phyloP scores from a whole-genome alignment of 345 rosid genomes.

The Firmiana major region DNA sequence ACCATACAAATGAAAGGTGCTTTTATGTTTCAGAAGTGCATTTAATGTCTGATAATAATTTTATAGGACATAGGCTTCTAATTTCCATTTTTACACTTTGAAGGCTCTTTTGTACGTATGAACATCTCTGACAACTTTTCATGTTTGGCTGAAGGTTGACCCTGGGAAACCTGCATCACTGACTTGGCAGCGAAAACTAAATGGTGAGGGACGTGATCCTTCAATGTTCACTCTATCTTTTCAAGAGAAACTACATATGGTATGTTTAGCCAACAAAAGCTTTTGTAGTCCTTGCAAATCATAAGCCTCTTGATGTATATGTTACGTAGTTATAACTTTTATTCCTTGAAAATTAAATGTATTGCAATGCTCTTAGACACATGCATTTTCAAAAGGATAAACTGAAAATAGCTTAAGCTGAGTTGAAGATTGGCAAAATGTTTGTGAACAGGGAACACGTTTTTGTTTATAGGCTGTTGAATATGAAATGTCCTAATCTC shows the following conservation, averaged over 20 bases:
- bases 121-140: background rate
- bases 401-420: background rate
- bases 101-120: background rate
- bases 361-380: background rate
- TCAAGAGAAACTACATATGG: slow-evolving; percentile 61
- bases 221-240: slow-evolving; percentile 39
- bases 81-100: background rate
- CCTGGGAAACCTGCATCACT: slow-evolving; percentile 49
- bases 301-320: no score
- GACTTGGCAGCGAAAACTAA: slow-evolving; percentile 64
- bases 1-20: background rate
- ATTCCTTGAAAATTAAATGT: background rate
- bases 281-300: background rate
- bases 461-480: background rate
- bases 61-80: background rate
- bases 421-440: background rate
- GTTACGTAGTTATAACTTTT: background rate
- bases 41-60: slow-evolving; percentile 1
- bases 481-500: background rate
- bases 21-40: background rate
- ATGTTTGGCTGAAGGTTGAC: slow-evolving; percentile 40
- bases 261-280: slow-evolving; percentile 24
- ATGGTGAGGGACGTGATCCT: slow-evolving; percentile 31
- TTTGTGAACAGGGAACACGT: background rate
- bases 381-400: background rate